phyloP scores from a whole-genome alignment of 2,329 filamentous ascomycete genomes.

The Polytolypa hystricis region DNA sequence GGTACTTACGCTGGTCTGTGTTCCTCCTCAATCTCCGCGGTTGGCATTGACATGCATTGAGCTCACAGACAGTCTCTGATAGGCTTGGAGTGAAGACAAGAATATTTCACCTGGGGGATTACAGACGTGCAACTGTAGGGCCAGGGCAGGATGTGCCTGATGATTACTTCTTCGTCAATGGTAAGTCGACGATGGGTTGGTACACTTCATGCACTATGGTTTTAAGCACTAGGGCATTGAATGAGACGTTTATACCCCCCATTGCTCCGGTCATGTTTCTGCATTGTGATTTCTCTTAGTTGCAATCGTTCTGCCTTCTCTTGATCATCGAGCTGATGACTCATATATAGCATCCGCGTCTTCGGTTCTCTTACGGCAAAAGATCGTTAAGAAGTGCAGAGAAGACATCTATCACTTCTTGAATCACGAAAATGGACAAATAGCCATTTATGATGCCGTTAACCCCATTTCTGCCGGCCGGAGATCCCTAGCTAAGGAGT shows the following conservation, averaged over 20 bases:
- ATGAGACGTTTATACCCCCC: not conserved
- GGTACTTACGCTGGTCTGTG: slow-evolving; percentile 76
- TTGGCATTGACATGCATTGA: slow-evolving; percentile 39
- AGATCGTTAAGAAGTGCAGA: slow-evolving; percentile 93
- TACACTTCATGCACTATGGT: not conserved
- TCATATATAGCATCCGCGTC: slow-evolving; percentile 55
- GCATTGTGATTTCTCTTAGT: not conserved
- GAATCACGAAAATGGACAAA: slow-evolving; percentile 94
- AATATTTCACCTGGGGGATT: slow-evolving; percentile 95
- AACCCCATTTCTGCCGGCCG: slow-evolving; percentile 79
- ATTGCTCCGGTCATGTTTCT: no score
- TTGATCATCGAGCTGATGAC: slow-evolving; percentile 13
- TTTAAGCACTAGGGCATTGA: no score
- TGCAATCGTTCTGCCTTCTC: slow-evolving; percentile 1
- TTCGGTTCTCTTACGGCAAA: slow-evolving; percentile 87
- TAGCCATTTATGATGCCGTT: slow-evolving; percentile 96
- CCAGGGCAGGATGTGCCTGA: slow-evolving; percentile 76
- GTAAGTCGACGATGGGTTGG: slow-evolving; percentile 18
- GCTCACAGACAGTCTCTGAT: slow-evolving; percentile 13
- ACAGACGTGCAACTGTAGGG: slow-evolving; percentile 81
- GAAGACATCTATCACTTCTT: slow-evolving; percentile 96
- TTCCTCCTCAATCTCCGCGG: slow-evolving; percentile 11
- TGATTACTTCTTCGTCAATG: slow-evolving; percentile 96
- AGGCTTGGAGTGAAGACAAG: slow-evolving; percentile 95
- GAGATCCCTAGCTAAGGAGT: slow-evolving; percentile 80